Percentiles rank a stretch among this genome's conserved stretches.
These are phyloP conservation scores for Aspergillus terreus DNA, from an alignment of 2,329 filamentous ascomycete species.

Conservation along the genomic window DNA sequence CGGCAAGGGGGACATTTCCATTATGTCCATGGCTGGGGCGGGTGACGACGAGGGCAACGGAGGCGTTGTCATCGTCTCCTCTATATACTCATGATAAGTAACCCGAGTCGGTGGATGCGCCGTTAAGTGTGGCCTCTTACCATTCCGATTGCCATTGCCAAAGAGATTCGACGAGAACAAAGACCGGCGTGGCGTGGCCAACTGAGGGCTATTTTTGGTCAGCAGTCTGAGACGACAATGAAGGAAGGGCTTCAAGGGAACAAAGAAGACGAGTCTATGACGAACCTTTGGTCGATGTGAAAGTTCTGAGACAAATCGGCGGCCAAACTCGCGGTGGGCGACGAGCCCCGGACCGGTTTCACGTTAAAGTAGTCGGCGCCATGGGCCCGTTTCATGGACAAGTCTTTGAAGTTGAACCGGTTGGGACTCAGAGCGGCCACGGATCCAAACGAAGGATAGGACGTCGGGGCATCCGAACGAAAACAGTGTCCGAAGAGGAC, in stretches of 20 bases:
- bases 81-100: slow-evolving; percentile 27
- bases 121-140: slow-evolving; percentile 41
- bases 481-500: slow-evolving; percentile 62
- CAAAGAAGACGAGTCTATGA: slow-evolving; percentile 16
- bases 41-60: slow-evolving; percentile 83
- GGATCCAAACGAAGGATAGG: slow-evolving; percentile 50
- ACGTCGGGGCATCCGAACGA: slow-evolving; percentile 52
- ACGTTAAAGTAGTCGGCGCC: slow-evolving; percentile 74
- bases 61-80: slow-evolving; percentile 77
- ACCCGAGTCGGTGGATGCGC: slow-evolving; percentile 1
- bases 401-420: slow-evolving; percentile 71
- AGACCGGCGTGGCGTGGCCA: slow-evolving; percentile 77
- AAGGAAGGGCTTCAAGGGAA: not conserved
- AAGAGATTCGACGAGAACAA: slow-evolving; percentile 75
- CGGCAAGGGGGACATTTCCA: slow-evolving; percentile 91
- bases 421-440: slow-evolving; percentile 57
- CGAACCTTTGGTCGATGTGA: slow-evolving; percentile 89
- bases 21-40: slow-evolving; percentile 65
- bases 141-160: slow-evolving; percentile 53
- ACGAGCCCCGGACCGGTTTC: slow-evolving; percentile 76
- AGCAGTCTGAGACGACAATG: slow-evolving; percentile 27
- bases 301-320: slow-evolving; percentile 97
- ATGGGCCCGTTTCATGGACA: slow-evolving; percentile 65
- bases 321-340: slow-evolving; percentile 83
- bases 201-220: slow-evolving; percentile 64